Evolutionary conservation across 1,284 basidiomycete genomes (phyloP).

Genomic region (Vanrija sp.): DNA sequence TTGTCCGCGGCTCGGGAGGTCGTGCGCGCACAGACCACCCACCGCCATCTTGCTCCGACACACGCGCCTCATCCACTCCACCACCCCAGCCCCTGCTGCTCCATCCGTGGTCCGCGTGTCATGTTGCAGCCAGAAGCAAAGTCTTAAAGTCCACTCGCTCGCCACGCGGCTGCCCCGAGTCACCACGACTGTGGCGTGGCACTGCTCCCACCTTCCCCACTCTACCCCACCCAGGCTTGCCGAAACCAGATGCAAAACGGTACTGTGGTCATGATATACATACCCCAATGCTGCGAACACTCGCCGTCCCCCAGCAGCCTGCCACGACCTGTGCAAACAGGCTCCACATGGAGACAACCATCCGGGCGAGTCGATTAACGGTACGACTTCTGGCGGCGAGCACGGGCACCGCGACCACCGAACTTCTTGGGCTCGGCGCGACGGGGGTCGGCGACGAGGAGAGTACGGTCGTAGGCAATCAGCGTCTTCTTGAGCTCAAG

Average conservation of each 20-base stretch:
- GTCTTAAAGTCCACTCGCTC: no score
- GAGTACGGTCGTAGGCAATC: conserved; percentile 88
- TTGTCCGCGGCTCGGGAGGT: no score
- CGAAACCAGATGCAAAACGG: neutral
- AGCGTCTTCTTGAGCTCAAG: conserved; percentile 96
- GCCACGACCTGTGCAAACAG: conserved; percentile 17
- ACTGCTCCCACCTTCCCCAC: no score
- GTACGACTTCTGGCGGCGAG: conserved; percentile 95
- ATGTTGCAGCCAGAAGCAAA: neutral
- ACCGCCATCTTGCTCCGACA: no score
- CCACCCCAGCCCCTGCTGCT: conserved; percentile 3
- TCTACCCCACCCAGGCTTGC: neutral
- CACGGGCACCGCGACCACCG: conserved; percentile 92
- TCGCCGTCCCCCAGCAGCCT: conserved; percentile 7
- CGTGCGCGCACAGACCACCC: no score
- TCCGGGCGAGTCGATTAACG: conserved; percentile 59
- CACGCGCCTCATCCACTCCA: no score
- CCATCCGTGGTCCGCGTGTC: conserved; percentile 1
- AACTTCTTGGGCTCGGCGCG: conserved; percentile 99
- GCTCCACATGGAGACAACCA: neutral
- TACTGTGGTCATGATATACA: conserved; percentile 21
- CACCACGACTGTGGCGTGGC: no score
- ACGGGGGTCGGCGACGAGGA: conserved; percentile 96
- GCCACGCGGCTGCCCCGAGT: no score
- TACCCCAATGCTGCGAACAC: conserved; percentile 24